Evolutionary conservation across 2,329 filamentous ascomycete species (phyloP), one percentile per base, ranked within the genome.

Genomic region (Talaromyces funiculosus): DNA sequence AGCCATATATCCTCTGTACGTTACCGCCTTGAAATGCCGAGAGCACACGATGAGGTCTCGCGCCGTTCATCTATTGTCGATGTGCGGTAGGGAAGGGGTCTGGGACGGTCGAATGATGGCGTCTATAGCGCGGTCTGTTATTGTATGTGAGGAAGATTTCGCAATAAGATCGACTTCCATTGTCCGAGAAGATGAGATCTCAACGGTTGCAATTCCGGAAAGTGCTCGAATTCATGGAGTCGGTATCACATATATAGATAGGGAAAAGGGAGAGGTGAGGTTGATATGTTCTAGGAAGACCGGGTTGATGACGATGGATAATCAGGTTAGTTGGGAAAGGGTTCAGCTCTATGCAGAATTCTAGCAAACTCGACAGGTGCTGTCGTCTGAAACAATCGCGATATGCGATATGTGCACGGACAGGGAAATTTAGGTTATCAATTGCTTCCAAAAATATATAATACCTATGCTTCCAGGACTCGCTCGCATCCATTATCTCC

Each of bases 91-190:
- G 33, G 53, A 56, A 45, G 53, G 53, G 2, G 53, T 56, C n/a
- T 56, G 53, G 53, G 53, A 56, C 45, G 53, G 53, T 43, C 53
- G 40, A 33, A 56, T 56, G 38, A 56, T 56, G 53, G 53, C 53
- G 1, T 42, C 53, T 12, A 56, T 56, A 26, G 53, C 53, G 9
- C 37, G 5, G 12, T 43, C n/a, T 24, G 40, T 56, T 8, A 43
- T 56, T 42, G 29, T 26, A 6, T 43, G 26, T 43, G 53, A 56
- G n/a, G 53, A 56, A 42, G 37, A 42, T 18, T 29, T 5, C 18
- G 33, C 37, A 16, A 42, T 14, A n/a, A 40, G 2, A 40, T n/a
- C 26, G 12, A 18, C 7, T 4, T 6, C 47, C 22, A 53, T 8
- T n/a, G 12, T 24, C 26, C 10, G 14, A 5, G n/a, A 10, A 26